phyloP scores from a whole-genome alignment of 139 green algal genomes.

The Closterium sp. region DNA sequence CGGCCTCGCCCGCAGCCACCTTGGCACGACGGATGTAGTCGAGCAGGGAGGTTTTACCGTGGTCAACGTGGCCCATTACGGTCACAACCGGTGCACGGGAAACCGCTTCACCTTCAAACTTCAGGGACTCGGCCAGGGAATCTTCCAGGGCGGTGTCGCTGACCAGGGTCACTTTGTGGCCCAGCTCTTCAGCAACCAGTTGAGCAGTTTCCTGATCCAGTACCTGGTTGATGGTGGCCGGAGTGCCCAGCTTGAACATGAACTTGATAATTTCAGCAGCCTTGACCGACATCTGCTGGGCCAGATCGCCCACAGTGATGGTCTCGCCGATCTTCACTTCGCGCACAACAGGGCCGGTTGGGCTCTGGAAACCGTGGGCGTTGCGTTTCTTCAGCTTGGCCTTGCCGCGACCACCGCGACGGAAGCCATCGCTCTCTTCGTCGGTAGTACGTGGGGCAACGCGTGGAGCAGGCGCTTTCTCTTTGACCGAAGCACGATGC shows the following conservation, averaged over 20 bases:
- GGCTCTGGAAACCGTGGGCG: too few species aligned
- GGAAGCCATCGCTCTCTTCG: too few species aligned
- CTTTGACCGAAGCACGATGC: too few species aligned
- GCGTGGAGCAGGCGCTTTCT: too few species aligned
- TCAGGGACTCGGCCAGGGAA: background rate
- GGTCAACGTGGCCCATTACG: conserved; percentile 98
- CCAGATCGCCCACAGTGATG: background rate
- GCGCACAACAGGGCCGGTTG: background rate
- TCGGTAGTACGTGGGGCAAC: too few species aligned
- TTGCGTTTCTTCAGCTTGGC: too few species aligned
- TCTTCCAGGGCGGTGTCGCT: too few species aligned
- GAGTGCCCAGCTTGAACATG: background rate
- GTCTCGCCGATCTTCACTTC: background rate
- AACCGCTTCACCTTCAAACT: background rate
- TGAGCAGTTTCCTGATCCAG: background rate
- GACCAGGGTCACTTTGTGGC: background rate
- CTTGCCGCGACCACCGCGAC: too few species aligned
- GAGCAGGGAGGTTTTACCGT: conserved; percentile 70
- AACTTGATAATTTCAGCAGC: background rate
- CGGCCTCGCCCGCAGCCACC: conserved; percentile 68
- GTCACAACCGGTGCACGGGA: conserved; percentile 81
- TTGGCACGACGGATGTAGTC: conserved; percentile 58
- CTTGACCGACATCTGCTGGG: background rate
- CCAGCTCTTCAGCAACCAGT: background rate
- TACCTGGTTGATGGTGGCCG: background rate